Percentiles rank a stretch among this genome's conserved stretches.
Conservation (phyloP, 2,329 filamentous ascomycete species). For the Macrophomina tecta region DNA sequence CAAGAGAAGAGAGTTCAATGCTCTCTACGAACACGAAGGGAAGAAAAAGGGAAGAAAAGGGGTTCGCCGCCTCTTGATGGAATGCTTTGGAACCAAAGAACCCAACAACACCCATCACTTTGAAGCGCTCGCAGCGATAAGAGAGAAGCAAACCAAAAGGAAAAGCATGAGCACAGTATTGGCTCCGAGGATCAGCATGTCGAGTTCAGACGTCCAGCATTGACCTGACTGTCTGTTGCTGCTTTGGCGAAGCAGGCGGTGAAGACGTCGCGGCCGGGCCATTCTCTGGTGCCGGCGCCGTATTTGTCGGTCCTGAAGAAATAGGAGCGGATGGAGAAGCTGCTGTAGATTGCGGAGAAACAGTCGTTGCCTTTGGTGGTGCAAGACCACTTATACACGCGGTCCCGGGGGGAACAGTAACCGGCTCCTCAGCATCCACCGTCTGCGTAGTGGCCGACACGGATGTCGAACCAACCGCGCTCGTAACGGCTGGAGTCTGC, state of each 20-base stretch:
- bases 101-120: not conserved
- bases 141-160: not conserved
- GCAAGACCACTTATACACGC: not conserved
- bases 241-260: not conserved
- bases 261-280: not conserved
- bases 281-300: not conserved
- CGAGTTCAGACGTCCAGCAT: constrained; percentile 24
- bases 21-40: not conserved
- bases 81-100: not conserved
- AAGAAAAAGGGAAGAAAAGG: not conserved
- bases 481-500: constrained; percentile 5
- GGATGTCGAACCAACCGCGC: not conserved
- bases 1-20: not conserved
- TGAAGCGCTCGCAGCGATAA: not conserved
- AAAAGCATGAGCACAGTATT: not conserved
- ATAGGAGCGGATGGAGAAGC: not conserved
- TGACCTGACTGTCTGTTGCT: constrained; percentile 20
- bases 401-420: not conserved
- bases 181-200: not conserved
- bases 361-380: not conserved
- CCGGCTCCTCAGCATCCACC: not conserved
- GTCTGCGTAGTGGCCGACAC: constrained; percentile 7
- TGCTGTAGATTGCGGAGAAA: not conserved
- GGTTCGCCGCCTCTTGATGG: not conserved
- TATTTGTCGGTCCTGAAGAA: not conserved